Base-by-base conservation (phyloP, 768 basidiomycete genomes). In the Scleroderma citrinum region DNA sequence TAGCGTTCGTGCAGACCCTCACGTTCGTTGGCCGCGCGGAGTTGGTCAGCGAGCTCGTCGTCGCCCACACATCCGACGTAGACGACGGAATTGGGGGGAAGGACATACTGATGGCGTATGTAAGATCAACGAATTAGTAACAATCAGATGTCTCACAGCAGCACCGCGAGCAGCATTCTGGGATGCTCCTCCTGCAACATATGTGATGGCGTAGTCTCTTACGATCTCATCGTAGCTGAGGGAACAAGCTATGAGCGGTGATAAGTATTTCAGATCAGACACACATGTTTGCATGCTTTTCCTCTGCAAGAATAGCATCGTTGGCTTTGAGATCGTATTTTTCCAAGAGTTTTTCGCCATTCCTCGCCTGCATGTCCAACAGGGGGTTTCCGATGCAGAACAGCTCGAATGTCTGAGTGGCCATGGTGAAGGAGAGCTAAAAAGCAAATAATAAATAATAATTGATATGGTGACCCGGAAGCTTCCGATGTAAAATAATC, bases 81-180 rank as follows among this genome's bases (percentile, higher is more conserved):
- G 23, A 92, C 95, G 43, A 96, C 93, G 11, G 92, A 93, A 44
- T 78, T 69, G 10, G 82, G 76, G 2, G 95, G 94, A 32, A 97
- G 81, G 44, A 96, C 75, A 65, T 97, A 99, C 95, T 98, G 11
- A 21, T 40, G 40, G 17, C 21, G 29, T 42, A 46, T 44, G 50
- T 56, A 20, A 56, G 45, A 11, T 53, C 47, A 40, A 45, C 35
- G 30, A 20, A 23, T 26, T 20, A 17, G 71, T 16, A 29, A 44
- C 34, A 46, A 55, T 43, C 21, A 23, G 40, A 42, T 36, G 26
- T 70, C 92, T 52, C 68, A 96, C 95, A 39, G 96, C 93, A 58
- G 95, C 96, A 56, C 84, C 94, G 44, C 96, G 88, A 49, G 95
- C 94, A 61, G 94, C 82, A 63, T 99, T 99, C 68, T 99, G 96